Base-by-base conservation (phyloP, 2,329 filamentous ascomycete genomes). In the Pleoardoris graminearum region DNA sequence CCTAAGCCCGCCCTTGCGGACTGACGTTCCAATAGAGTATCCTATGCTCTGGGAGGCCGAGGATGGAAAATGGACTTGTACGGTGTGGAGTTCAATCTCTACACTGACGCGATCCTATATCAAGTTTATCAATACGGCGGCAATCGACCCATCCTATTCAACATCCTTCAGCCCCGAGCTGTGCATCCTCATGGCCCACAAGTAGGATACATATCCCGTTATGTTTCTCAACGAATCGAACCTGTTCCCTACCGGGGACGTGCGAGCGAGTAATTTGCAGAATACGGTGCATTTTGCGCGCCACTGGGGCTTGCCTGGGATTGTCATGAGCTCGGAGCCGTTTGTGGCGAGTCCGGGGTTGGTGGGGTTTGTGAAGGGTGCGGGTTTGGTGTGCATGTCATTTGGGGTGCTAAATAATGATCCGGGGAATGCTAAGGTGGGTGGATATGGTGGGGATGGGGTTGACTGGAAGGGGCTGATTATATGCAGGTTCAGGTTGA, bases 11-110 rank as follows among this genome's bases (percentile, higher is more conserved):
- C n/a, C n/a, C n/a, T n/a, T n/a, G n/a, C n/a, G n/a, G n/a, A n/a
- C n/a, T n/a, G n/a, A n/a, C n/a, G n/a, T n/a, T n/a, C n/a, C n/a
- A n/a, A 29, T 35, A 35, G 32, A 99, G 76, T 99, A 99, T 70
- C 94, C 94, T 5, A 97, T 97, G 92, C 84, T 99, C 33, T 88
- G 93, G 71, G 94, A 99, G 79, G 90, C 86, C 53, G 91, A 97
- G 72, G 90, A 95, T 89, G 96, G 60, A 91, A 96, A 63, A 97
- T 97, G 91, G 93, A 97, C 71, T 89, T 90, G 3, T 96, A 96
- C 68, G 91, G 91, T 0, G 90, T 97, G 41, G 94, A 99, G 76
- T 82, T 97, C 62, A 97, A 97, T 75, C 90, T 88, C 1, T 99
- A 97, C 72, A 92, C 95, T 68, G 94, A 99, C 73, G 96, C 91